Conservation (phyloP, 441 rosid species). For the Gossypium gossypioides region DNA sequence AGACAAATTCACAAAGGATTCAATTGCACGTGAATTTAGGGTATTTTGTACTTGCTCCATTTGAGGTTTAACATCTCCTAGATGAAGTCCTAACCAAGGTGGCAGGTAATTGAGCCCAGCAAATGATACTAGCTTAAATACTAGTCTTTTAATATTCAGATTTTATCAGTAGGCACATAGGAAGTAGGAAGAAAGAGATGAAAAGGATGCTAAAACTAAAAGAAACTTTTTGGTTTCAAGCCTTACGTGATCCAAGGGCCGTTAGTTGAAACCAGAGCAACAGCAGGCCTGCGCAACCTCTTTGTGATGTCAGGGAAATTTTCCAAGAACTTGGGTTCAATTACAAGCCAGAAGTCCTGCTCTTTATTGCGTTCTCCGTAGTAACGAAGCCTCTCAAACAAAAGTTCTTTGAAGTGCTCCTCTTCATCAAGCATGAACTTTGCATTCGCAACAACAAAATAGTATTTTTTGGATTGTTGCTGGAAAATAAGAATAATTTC, state of each 20-base stretch:
- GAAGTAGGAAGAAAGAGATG: not conserved
- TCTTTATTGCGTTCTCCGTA: slow-evolving; percentile 54
- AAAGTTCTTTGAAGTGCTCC: slow-evolving; percentile 76
- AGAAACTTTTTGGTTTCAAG: not conserved
- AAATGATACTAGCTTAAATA: not conserved
- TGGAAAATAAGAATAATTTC: slow-evolving; percentile 10
- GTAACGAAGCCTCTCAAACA: slow-evolving; percentile 66
- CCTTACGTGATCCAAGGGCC: slow-evolving; percentile 88
- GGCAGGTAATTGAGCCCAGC: not conserved
- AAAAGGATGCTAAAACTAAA: not conserved
- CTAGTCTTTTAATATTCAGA: not conserved
- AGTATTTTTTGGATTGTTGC: slow-evolving; percentile 40
- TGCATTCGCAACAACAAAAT: slow-evolving; percentile 76
- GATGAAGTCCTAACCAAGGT: not conserved
- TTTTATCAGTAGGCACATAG: not conserved
- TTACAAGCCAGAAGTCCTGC: slow-evolving; percentile 81
- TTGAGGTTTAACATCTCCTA: not conserved
- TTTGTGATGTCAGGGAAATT: slow-evolving; percentile 66
- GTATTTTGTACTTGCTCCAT: not conserved
- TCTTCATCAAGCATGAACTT: slow-evolving; percentile 95
- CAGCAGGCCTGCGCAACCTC: slow-evolving; percentile 82
- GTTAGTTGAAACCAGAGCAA: slow-evolving; percentile 81
- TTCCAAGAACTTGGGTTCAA: slow-evolving; percentile 81
- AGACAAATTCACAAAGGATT: not conserved
- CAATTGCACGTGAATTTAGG: not conserved